A percentile compares a stretch with the other conserved stretches of the same genome.
Conservation (phyloP, 805 yeast species). For the Vanderwaltozyma polyspora region DNA sequence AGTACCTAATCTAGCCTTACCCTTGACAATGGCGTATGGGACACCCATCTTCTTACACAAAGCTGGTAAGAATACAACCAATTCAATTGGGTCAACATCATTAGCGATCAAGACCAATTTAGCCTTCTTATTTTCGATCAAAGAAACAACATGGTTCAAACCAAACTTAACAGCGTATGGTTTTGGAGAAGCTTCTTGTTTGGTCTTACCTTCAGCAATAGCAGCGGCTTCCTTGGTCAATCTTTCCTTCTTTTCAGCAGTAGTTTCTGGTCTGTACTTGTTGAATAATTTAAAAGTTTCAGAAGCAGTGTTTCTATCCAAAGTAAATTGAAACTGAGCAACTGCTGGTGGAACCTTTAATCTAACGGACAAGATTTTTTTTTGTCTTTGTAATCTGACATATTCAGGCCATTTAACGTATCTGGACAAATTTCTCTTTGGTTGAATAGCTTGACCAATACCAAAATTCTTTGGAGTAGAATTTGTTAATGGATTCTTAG, state of each 20-base stretch:
- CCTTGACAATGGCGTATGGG: slow-evolving; percentile 96
- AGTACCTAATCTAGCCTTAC: slow-evolving; percentile 97
- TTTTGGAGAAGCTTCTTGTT: slow-evolving; percentile 92
- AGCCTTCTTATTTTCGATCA: slow-evolving; percentile 97
- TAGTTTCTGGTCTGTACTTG: slow-evolving; percentile 98
- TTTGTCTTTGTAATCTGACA: slow-evolving; percentile 97
- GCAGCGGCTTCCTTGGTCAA: slow-evolving; percentile 98
- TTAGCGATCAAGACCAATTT: slow-evolving; percentile 94
- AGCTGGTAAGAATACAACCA: slow-evolving; percentile 96
- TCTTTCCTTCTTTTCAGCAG: slow-evolving; percentile 98
- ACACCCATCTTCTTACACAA: slow-evolving; percentile 99
- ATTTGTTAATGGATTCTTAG: slow-evolving; percentile 79
- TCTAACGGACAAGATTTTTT: slow-evolving; percentile 89
- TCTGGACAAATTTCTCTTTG: slow-evolving; percentile 90
- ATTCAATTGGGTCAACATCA: slow-evolving; percentile 98
- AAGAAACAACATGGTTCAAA: slow-evolving; percentile 96
- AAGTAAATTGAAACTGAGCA: slow-evolving; percentile 89
- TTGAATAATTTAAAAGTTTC: slow-evolving; percentile 93
- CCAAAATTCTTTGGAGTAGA: slow-evolving; percentile 89
- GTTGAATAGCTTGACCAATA: slow-evolving; percentile 92
- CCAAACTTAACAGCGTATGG: slow-evolving; percentile 97
- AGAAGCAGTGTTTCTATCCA: slow-evolving; percentile 98
- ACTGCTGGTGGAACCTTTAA: slow-evolving; percentile 98
- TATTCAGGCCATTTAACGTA: slow-evolving; percentile 99
- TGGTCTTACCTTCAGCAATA: slow-evolving; percentile 94